Evolutionary conservation across 2,329 filamentous ascomycete genomes (phyloP).

Genomic region (Cordyceps cicadae): DNA sequence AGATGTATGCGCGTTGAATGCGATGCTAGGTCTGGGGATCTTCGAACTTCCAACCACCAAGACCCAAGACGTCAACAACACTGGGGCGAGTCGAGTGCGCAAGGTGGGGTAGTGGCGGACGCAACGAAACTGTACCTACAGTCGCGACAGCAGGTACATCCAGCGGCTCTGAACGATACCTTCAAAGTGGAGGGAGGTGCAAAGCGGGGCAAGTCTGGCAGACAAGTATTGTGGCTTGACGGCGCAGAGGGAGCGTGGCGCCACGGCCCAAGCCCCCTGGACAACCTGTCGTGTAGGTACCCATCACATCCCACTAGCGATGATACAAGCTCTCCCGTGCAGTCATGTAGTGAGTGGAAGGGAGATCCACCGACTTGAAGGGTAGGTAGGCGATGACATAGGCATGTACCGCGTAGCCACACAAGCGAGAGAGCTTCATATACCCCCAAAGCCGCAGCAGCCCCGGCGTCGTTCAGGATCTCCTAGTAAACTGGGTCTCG

Average conservation of each 20-base stretch:
- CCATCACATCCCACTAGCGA: neutral
- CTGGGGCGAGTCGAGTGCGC: neutral
- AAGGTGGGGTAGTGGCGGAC: constrained; percentile 6
- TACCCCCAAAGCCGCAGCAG: neutral
- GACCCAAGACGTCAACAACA: neutral
- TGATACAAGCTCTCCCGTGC: neutral
- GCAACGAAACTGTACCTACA: neutral
- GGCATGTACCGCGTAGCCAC: neutral
- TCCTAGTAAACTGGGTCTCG: neutral
- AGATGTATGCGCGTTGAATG: neutral
- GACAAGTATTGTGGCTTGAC: neutral
- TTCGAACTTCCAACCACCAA: neutral
- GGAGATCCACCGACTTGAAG: constrained; percentile 9
- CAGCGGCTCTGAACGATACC: neutral
- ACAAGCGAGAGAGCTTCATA: neutral
- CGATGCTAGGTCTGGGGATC: neutral
- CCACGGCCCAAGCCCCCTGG: neutral
- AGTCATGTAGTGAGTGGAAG: neutral
- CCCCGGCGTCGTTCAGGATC: neutral
- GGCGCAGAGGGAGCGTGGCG: neutral
- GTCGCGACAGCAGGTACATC: neutral
- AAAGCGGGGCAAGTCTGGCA: neutral
- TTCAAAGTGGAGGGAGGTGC: neutral
- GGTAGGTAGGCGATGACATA: constrained; percentile 1
- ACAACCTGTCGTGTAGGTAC: neutral